Evolutionary conservation across 2,329 filamentous ascomycete genomes (phyloP), one percentile per base, ranked within the genome.

Genomic region (Daldinia sp.): DNA sequence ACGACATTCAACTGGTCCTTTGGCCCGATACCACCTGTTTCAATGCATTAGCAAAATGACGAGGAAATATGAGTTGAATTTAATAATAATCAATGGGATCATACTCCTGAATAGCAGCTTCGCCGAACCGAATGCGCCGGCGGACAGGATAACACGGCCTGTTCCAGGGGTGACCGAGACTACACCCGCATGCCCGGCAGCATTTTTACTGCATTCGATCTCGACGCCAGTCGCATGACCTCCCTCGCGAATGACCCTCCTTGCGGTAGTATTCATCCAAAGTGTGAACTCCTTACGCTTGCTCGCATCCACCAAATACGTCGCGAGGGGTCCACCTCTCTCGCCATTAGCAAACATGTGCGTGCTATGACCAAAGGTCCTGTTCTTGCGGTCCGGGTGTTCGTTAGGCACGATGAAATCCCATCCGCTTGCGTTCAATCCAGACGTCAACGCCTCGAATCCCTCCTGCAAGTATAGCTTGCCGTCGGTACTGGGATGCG

Each of bases 311-410:
- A 88, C 85, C 1, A 92, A 82, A 71, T 92, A 92, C 0, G 90
- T 90, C 4, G 86, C 87, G 70, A 92, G 79, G 5, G 90, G 90
- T 0, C 90, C 90, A 43, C 85, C 86, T 61, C 90, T 81, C 74
- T 90, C 86, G 43, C 87, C 88, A 48, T 86, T 77, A 7, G 80
- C 77, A 73, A 87, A 90, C 85, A 91, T 90, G 78, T 87, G 90
- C 21, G 85, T 83, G 41, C 85, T 85, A 74, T 86, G 83, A 37
- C 83, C 83, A 74, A 82, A 92, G 0, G 85, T 87, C 61, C 81
- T 79, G 77, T 90, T 86, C 83, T 92, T 92, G 73, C 82, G 74
- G 61, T 83, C 80, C 0, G 87, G 87, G 43, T 82, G 78, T 6
- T 81, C 69, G 70, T 90, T 89, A 19, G 87, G 85, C 13, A 84